Evolutionary conservation across 768 basidiomycete species (phyloP).

Genomic region (Pleurotus citrinopileatus): DNA sequence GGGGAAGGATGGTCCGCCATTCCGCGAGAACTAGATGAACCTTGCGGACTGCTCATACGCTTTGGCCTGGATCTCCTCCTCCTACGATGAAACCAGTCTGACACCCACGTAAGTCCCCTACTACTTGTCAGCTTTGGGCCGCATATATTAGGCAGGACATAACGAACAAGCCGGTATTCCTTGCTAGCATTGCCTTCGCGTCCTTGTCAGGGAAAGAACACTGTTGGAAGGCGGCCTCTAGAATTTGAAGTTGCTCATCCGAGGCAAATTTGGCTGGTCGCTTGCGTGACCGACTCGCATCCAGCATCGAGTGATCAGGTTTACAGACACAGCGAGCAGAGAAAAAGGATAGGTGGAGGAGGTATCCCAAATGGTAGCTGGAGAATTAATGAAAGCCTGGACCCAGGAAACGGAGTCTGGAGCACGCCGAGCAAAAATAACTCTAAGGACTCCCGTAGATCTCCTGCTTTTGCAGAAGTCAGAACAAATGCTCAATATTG

Average conservation of each 20-base stretch:
- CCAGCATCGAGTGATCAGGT: not conserved
- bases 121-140: not conserved
- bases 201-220: not conserved
- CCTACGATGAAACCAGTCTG: conserved; percentile 1
- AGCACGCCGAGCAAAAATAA: too few relatives aligned
- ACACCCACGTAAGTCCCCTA: not conserved
- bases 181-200: not conserved
- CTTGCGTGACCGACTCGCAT: not conserved
- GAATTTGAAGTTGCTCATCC: not conserved
- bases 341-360: too few relatives aligned
- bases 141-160: not conserved
- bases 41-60: not conserved
- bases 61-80: not conserved
- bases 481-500: too few relatives aligned
- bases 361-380: too few relatives aligned
- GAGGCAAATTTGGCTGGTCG: not conserved
- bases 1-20: not conserved
- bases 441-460: too few relatives aligned
- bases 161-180: not conserved
- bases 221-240: not conserved
- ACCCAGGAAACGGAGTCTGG: too few relatives aligned
- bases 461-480: too few relatives aligned
- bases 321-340: too few relatives aligned
- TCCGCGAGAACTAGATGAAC: too few relatives aligned
- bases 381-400: too few relatives aligned